Conservation (phyloP, 2,329 filamentous ascomycete genomes). For the Aspergillus sp. region DNA sequence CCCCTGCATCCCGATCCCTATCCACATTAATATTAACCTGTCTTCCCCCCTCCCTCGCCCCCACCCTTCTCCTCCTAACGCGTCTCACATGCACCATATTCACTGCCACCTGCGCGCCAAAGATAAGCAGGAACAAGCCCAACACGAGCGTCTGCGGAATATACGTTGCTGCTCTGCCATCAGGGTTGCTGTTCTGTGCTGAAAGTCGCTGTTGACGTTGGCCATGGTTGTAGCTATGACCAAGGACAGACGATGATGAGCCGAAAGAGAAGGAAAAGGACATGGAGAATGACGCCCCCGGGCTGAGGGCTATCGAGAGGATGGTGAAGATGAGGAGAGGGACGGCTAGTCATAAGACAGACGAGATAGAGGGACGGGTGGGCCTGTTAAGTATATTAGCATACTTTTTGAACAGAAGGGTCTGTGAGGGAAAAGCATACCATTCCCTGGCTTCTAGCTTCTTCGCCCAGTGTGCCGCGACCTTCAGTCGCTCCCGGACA, state of each 20-base stretch:
- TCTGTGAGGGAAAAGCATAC: slow-evolving; percentile 44
- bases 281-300: slow-evolving; percentile 25
- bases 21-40: not conserved
- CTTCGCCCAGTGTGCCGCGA: slow-evolving; percentile 70
- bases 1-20: too few relatives aligned
- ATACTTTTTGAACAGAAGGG: not conserved
- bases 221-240: slow-evolving; percentile 1
- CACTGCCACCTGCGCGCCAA: not conserved
- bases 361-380: slow-evolving; percentile 25
- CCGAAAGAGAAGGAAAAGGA: slow-evolving; percentile 30
- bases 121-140: slow-evolving; percentile 5
- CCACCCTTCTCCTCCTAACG: not conserved
- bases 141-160: slow-evolving; percentile 27
- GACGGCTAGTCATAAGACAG: slow-evolving; percentile 39
- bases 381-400: slow-evolving; percentile 10
- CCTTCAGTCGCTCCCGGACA: slow-evolving; percentile 72
- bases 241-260: slow-evolving; percentile 6
- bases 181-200: too few relatives aligned
- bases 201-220: not conserved
- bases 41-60: not conserved
- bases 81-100: not conserved
- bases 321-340: slow-evolving; percentile 29
- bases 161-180: slow-evolving; percentile 12
- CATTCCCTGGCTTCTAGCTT: slow-evolving; percentile 62
- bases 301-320: slow-evolving; percentile 20